These are phyloP conservation scores for Colletotrichum filicis DNA, from an alignment of 2,329 filamentous ascomycete species.

Conservation along the genomic window DNA sequence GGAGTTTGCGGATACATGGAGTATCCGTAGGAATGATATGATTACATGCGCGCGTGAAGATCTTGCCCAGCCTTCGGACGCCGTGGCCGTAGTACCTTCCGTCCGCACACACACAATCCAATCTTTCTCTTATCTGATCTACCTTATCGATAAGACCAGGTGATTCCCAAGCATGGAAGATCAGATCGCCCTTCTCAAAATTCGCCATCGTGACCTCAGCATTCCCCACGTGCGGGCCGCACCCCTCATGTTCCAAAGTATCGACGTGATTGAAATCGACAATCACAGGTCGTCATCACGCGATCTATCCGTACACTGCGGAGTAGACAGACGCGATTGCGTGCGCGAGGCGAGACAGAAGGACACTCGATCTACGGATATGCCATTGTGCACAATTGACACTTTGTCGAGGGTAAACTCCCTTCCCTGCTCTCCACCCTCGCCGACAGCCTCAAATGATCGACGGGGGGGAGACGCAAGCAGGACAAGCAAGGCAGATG, in stretches of 20 bases:
- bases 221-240: background rate
- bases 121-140: background rate
- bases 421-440: too few species aligned
- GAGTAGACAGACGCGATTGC: background rate
- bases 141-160: background rate
- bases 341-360: background rate
- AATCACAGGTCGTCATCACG: background rate
- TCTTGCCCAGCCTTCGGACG: background rate
- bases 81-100: background rate
- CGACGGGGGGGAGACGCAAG: background rate
- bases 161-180: background rate
- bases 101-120: too few species aligned
- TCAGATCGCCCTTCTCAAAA: background rate
- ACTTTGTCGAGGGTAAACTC: too few species aligned
- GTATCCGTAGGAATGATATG: background rate
- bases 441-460: constrained; percentile 20
- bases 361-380: background rate
- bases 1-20: too few species aligned
- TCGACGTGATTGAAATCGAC: background rate
- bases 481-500: constrained; percentile 3
- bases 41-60: background rate
- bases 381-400: constrained; percentile 13
- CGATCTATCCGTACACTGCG: background rate
- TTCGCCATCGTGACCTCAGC: constrained; percentile 4
- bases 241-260: background rate